A percentile compares a stretch with the other conserved stretches of the same genome.
These are phyloP conservation scores for Halophytophthora polymorphica DNA, from an alignment of 352 stramenopile genomes.

Conservation along the genomic window DNA sequence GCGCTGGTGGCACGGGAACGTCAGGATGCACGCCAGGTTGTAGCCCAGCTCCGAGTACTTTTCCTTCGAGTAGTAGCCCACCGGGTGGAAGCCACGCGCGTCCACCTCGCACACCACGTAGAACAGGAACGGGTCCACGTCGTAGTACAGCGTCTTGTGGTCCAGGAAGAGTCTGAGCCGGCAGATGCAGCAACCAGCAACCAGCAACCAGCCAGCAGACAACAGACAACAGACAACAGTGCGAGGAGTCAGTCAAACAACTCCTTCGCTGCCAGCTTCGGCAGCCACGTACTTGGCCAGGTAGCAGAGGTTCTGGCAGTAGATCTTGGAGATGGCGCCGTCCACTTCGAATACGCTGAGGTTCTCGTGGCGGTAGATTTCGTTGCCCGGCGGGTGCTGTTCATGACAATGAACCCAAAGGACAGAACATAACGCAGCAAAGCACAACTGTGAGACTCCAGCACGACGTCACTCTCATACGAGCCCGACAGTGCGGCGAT, in stretches of 20 bases:
- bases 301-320: conserved; percentile 99
- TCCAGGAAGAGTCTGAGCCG: conserved; percentile 94
- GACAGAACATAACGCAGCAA: neutral
- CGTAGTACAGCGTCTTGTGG: conserved; percentile 99
- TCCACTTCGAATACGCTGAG: conserved; percentile 97
- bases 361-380: conserved; percentile 94
- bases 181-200: neutral
- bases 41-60: conserved; percentile 98
- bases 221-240: neutral
- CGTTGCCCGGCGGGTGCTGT: conserved; percentile 75
- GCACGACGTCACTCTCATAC: neutral
- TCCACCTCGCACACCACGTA: conserved; percentile 98
- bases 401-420: neutral
- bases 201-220: neutral
- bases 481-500: no score
- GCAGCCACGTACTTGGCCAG: conserved; percentile 89
- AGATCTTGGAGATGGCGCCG: conserved; percentile 94
- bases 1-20: conserved; percentile 98
- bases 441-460: neutral
- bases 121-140: conserved; percentile 99
- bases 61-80: conserved; percentile 99
- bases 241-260: neutral
- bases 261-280: neutral
- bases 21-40: conserved; percentile 99
- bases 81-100: conserved; percentile 88